Conservation (phyloP, 176 grass and related monocot genomes). For the Tuctoria greenei region DNA sequence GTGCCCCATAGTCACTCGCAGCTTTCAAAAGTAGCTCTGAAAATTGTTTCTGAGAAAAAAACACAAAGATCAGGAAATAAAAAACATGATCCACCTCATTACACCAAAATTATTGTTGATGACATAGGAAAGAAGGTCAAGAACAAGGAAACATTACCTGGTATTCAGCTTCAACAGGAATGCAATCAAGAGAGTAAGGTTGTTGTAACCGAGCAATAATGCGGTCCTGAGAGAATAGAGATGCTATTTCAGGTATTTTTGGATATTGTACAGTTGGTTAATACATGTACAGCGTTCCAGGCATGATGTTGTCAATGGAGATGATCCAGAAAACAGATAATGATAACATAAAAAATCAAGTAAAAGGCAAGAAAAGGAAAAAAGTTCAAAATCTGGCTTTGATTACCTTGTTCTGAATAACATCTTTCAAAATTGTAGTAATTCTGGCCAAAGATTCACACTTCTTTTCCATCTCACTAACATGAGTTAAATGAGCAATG, state of each 20-base stretch:
- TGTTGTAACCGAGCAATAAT: constrained; percentile 98
- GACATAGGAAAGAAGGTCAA: neutral
- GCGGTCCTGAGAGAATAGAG: constrained; percentile 70
- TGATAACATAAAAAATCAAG: neutral
- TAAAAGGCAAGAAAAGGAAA: neutral
- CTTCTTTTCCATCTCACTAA: constrained; percentile 99
- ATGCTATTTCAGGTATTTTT: neutral
- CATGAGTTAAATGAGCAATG: constrained; percentile 92
- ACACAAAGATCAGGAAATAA: neutral
- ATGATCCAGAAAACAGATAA: neutral
- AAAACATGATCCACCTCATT: neutral
- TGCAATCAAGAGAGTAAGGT: constrained; percentile 98
- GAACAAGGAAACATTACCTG: constrained; percentile 50
- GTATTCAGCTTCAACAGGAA: constrained; percentile 99
- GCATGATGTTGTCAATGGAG: neutral
- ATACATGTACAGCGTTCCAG: neutral
- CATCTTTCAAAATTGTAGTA: constrained; percentile 98
- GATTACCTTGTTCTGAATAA: constrained; percentile 98
- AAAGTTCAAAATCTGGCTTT: constrained; percentile 25
- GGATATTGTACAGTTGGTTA: constrained; percentile 6
- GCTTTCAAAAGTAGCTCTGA: constrained; percentile 95
- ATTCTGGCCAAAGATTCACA: constrained; percentile 95
- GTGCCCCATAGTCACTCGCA: constrained; percentile 88
- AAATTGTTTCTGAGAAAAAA: constrained; percentile 85
- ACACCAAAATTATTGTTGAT: constrained; percentile 3